Evolutionary conservation across 352 stramenopile genomes (phyloP), one percentile per base, ranked within the genome.

Genomic region (Phytophthora hibernalis): DNA sequence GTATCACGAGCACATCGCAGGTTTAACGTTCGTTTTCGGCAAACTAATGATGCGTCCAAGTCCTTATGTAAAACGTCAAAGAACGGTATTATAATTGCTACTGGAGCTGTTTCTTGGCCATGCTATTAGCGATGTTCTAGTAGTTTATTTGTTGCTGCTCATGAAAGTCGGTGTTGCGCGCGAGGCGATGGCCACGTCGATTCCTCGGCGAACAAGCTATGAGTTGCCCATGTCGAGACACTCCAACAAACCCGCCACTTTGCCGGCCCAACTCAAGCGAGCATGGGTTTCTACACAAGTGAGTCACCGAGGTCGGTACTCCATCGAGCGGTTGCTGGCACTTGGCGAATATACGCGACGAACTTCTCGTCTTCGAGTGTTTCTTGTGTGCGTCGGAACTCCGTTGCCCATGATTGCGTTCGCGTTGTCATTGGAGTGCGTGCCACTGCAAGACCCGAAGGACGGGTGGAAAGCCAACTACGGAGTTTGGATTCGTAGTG

Each of bases 281-380:
- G 21, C 31, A 1, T 70, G 55, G 38, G n/a, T 54, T 7, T 50
- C 54, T 16, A 50, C 49, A 12, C 68, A 76, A 65, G 33, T 76
- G 3, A 68, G 57, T 21, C 51, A 76, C 26, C 47, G 62, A 12
- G 68, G 63, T 5, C 68, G 56, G 15, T 80, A 80, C 45, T 74
- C 68, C 33, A 70, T 80, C 28, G 69, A 80, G 50, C 43, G 69
- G 12, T 58, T 80, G 30, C 50, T 73, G 7, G 62, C 69, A 1
- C 22, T 80, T 35, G 45, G 56, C 15, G 49, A 69, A 20, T 80
- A 78, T 54, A 65, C 40, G 3, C 63, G 43, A 44, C 37, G 21
- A 1, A 57, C 57, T 43, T 68, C 68, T 11, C 22, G 35, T 0
- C 5, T 26, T 38, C 48, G 63, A 45, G 55, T 70, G 3, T 44